Percentiles rank a stretch among this genome's conserved stretches.
Conservation (phyloP, 1,284 basidiomycete genomes). For the Violaceomyces palustris region DNA sequence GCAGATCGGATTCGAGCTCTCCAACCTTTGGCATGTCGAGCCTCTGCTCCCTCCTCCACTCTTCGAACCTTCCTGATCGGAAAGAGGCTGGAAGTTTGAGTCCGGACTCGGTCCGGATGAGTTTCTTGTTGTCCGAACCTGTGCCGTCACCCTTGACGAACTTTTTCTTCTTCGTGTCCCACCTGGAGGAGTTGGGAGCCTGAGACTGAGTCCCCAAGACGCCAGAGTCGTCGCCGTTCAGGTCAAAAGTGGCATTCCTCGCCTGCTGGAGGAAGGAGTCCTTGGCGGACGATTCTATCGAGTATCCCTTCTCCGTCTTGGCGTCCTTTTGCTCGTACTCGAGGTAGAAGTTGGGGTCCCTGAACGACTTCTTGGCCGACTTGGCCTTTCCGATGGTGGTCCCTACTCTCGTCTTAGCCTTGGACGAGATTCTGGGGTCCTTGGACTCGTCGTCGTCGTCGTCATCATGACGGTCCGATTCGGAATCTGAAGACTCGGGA, state of each 20-base stretch:
- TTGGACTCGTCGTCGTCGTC: constrained; percentile 57
- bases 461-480: too few relatives aligned
- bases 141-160: constrained; percentile 78
- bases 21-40: constrained; percentile 72
- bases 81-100: constrained; percentile 87
- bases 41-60: constrained; percentile 80
- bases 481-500: background rate
- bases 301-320: constrained; percentile 71
- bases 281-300: constrained; percentile 64
- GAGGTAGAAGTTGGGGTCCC: constrained; percentile 85
- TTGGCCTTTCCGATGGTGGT: constrained; percentile 2
- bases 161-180: constrained; percentile 97
- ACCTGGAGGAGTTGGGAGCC: constrained; percentile 61
- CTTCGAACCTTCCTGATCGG: constrained; percentile 86
- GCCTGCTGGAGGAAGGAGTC: constrained; percentile 83
- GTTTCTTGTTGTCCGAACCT: constrained; percentile 88
- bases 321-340: constrained; percentile 82
- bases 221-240: constrained; percentile 69
- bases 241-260: constrained; percentile 71
- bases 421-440: constrained; percentile 46
- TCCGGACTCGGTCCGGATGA: constrained; percentile 89
- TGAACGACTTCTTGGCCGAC: constrained; percentile 56
- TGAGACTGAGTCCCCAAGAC: constrained; percentile 37
- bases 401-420: constrained; percentile 18
- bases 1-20: constrained; percentile 61